A percentile compares a stretch with the other conserved stretches of the same genome.
Conservation (phyloP, 176 grass and related monocot species). For the Carex scoparia region DNA sequence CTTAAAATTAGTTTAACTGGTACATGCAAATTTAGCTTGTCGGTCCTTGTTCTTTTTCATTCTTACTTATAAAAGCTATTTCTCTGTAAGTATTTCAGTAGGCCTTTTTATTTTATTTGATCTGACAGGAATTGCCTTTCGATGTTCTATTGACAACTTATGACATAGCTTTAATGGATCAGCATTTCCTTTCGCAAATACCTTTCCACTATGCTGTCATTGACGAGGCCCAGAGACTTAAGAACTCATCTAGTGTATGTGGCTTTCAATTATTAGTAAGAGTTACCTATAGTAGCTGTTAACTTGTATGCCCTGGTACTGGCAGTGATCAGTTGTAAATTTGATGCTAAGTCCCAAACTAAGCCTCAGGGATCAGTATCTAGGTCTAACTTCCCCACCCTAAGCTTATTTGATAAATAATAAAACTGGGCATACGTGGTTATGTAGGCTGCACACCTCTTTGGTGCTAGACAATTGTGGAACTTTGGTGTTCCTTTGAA, state of each 20-base stretch:
- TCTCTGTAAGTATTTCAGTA: not conserved
- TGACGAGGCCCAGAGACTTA: conserved; percentile 86
- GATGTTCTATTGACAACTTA: conserved; percentile 80
- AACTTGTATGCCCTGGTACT: not conserved
- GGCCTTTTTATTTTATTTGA: not conserved
- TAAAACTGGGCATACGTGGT: not conserved
- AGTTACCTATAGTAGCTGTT: not conserved
- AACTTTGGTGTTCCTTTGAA: not conserved
- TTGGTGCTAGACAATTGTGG: not conserved
- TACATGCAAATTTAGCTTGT: not conserved
- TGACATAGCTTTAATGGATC: conserved; percentile 83
- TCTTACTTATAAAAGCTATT: not conserved
- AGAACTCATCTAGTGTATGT: conserved; percentile 77
- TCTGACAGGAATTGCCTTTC: conserved; percentile 58
- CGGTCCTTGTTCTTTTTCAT: not conserved
- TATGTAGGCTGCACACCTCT: not conserved
- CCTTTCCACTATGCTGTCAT: conserved; percentile 69
- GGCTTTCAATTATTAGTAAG: not conserved
- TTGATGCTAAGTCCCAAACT: not conserved
- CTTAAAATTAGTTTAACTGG: conserved; percentile 16
- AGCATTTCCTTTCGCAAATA: conserved; percentile 86
- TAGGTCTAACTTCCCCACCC: not conserved
- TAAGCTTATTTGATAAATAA: not conserved
- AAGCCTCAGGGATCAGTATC: not conserved
- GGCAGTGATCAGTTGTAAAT: not conserved